phyloP scores from a whole-genome alignment of 176 grass and related monocot species.

The Phoenix roebelenii region DNA sequence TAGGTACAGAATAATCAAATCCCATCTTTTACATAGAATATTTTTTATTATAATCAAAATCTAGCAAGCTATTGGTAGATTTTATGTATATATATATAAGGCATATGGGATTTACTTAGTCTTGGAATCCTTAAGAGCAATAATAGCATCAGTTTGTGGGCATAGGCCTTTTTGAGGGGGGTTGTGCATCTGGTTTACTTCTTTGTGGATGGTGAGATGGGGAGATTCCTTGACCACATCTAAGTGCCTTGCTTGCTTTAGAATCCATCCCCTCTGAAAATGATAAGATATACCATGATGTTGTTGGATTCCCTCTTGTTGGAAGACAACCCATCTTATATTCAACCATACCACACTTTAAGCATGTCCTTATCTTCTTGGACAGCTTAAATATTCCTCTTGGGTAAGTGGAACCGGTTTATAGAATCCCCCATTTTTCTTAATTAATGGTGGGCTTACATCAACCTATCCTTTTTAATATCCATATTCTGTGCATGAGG shows the following conservation, averaged over 20 bases:
- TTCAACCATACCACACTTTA: background rate
- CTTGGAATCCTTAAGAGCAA: conserved; percentile 39
- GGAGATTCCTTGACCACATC: conserved; percentile 32
- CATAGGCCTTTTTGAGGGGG: conserved; percentile 5
- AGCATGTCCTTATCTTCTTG: conserved; percentile 1
- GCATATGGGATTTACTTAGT: conserved; percentile 11
- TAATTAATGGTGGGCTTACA: too few relatives aligned
- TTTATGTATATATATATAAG: background rate
- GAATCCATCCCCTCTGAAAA: conserved; percentile 12
- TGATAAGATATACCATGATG: conserved; percentile 17
- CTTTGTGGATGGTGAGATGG: conserved; percentile 15
- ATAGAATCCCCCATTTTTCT: too few relatives aligned
- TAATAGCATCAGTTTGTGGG: conserved; percentile 22
- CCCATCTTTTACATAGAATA: too few relatives aligned
- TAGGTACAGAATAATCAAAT: too few relatives aligned
- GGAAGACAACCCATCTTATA: background rate
- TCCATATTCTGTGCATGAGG: too few relatives aligned
- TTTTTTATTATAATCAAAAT: background rate
- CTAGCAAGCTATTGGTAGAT: background rate
- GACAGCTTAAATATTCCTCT: background rate
- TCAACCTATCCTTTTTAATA: too few relatives aligned
- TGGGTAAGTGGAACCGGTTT: background rate
- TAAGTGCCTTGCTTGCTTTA: conserved; percentile 38
- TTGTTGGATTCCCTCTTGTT: conserved; percentile 26
- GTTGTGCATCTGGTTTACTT: conserved; percentile 2